A percentile compares a stretch with the other conserved stretches of the same genome.
Conservation (phyloP, 768 basidiomycete species). For the Xanthoconium purpureum region DNA sequence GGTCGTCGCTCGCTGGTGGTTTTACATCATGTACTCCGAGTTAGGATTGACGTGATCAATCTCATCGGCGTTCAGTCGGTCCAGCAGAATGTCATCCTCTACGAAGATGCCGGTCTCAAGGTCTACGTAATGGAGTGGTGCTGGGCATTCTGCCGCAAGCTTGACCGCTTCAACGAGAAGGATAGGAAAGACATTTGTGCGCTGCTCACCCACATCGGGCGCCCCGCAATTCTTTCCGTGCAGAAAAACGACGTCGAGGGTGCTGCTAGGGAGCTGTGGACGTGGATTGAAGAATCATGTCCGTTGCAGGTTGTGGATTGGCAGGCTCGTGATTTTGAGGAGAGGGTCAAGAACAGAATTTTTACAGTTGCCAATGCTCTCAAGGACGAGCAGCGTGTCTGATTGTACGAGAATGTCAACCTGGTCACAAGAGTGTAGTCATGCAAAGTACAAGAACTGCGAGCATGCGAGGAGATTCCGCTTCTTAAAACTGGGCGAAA, state of each 20-base stretch:
- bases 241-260: not conserved
- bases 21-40: no score
- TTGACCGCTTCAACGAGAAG: not conserved
- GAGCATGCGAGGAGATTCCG: no score
- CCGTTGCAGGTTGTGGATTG: not conserved
- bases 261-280: not conserved
- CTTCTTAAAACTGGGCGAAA: no score
- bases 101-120: not conserved
- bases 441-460: no score
- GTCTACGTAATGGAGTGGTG: not conserved
- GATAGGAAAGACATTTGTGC: not conserved
- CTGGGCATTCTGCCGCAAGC: not conserved
- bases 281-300: not conserved
- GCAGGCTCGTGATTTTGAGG: not conserved
- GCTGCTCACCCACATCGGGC: not conserved
- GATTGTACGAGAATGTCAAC: no score
- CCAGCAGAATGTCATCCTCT: not conserved
- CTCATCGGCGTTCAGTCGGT: not conserved
- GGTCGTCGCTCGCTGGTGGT: not conserved
- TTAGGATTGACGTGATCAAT: not conserved
- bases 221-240: not conserved
- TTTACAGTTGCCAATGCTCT: not conserved
- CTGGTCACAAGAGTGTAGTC: no score
- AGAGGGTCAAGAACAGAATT: not conserved
- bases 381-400: not conserved